Conservation (phyloP, 805 yeast species). For the Jamesozyma jinghongensis region DNA sequence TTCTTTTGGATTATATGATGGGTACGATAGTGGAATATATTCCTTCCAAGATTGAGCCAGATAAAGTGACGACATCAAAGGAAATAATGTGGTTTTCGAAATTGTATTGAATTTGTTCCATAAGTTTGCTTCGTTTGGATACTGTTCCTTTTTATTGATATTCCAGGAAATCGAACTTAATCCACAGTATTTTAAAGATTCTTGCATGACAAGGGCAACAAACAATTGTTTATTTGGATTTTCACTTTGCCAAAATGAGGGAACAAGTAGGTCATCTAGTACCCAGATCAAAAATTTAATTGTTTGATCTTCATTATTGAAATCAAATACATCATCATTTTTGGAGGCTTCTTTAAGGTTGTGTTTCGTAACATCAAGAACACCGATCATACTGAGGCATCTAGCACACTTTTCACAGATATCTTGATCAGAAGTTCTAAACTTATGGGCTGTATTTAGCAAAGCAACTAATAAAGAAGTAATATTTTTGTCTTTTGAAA, state of each 20-base stretch:
- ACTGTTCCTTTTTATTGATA: slow-evolving; percentile 16
- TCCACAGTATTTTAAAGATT: slow-evolving; percentile 57
- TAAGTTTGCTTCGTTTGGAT: slow-evolving; percentile 29
- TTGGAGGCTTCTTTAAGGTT: slow-evolving; percentile 24
- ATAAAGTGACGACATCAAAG: slow-evolving; percentile 66
- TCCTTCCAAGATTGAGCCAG: slow-evolving; percentile 44
- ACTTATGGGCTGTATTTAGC: slow-evolving; percentile 48
- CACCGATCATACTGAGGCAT: slow-evolving; percentile 70
- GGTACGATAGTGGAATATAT: slow-evolving; percentile 44
- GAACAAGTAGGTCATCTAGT: slow-evolving; percentile 62
- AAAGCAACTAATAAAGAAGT: slow-evolving; percentile 44
- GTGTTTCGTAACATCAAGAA: slow-evolving; percentile 56
- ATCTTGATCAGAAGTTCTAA: slow-evolving; percentile 37
- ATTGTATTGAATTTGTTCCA: slow-evolving; percentile 61
- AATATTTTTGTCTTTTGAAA: slow-evolving; percentile 31
- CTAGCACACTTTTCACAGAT: slow-evolving; percentile 55
- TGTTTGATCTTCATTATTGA: slow-evolving; percentile 54
- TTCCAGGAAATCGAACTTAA: slow-evolving; percentile 33
- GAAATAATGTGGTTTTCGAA: slow-evolving; percentile 64
- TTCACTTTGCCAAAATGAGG: slow-evolving; percentile 81
- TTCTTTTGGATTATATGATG: slow-evolving; percentile 50
- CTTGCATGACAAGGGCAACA: slow-evolving; percentile 84
- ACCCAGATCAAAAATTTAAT: slow-evolving; percentile 54
- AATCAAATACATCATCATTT: slow-evolving; percentile 46
- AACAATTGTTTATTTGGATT: slow-evolving; percentile 79